Base-by-base conservation (phyloP, 306 rosid genomes). In the Quercus mongolica region DNA sequence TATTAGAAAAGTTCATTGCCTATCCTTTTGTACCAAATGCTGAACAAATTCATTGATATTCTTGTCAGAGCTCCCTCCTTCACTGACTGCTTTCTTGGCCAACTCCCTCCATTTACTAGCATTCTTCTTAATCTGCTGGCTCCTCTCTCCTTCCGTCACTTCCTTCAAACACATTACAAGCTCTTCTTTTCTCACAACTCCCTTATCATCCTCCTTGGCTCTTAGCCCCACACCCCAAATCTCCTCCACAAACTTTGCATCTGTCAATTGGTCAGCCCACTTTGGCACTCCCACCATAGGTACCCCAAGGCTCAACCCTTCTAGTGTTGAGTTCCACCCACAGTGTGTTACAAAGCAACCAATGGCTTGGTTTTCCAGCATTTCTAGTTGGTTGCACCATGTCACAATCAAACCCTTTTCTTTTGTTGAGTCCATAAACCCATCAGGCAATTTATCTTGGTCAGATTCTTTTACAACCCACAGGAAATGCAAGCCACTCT, bases 251-350 rank as follows among this genome's bases (percentile, higher is more conserved):
- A 69, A 91, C 80, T 88, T 89, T 0, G 94, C 94, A 77, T 91
- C 91, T 0, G 94, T 85, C 76, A 88, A 75, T 31, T 88, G 94
- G 54, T 91, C 96, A 0, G 89, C 74, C 94, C 92, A 89, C 64
- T 85, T 91, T 1, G 92, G 94, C 79, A 91, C 82, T 11, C 90
- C 90, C 71, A 88, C 85, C 86, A 89, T 88, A 0, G 92, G 94
- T 23, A 89, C 88, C 1, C 94, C 91, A n/a, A 89, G 86, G 67
- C 94, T 85, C 6, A 91, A 79, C 68, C 86, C 90, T 78, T 91
- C 96, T 0, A 91, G 88, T 6, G 93, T 91, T 0, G 92, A 91
- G 20, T 91, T 91, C 97, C 96, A 85, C 4, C 94, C 92, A 55
- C 96, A 89, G 17, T 89, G 93, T 0, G 89, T 88, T 77, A 89